phyloP scores from a whole-genome alignment of 495 filamentous ascomycete species.

The Hyaloscypha bicolor region DNA sequence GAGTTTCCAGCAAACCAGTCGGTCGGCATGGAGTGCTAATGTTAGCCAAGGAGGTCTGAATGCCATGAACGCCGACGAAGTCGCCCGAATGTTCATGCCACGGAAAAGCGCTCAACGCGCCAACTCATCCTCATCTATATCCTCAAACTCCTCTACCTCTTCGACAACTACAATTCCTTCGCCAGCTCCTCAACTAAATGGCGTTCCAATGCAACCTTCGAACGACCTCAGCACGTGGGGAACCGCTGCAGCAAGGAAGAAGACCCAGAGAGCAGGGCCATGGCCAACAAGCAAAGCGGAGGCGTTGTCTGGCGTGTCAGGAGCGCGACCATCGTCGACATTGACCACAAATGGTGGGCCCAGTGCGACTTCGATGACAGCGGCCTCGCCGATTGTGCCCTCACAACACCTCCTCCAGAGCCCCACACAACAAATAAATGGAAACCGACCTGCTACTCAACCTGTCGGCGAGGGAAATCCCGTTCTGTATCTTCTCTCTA shows the following conservation, averaged over 20 bases:
- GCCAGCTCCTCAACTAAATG: constrained; percentile 37
- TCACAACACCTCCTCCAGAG: constrained; percentile 66
- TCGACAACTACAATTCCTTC: constrained; percentile 57
- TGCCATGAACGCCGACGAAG: constrained; percentile 84
- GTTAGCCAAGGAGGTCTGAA: constrained; percentile 73
- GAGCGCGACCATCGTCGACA: constrained; percentile 62
- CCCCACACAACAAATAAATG: constrained; percentile 61
- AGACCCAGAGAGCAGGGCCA: constrained; percentile 54
- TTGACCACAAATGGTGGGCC: constrained; percentile 60
- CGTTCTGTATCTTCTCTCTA: constrained; percentile 77
- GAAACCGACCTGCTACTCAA: constrained; percentile 56
- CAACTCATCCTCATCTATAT: constrained; percentile 84
- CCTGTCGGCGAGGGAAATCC: constrained; percentile 60
- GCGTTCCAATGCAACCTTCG: constrained; percentile 43
- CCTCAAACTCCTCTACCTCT: constrained; percentile 59
- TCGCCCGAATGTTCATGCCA: constrained; percentile 83
- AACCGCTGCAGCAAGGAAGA: constrained; percentile 65
- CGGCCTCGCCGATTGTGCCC: constrained; percentile 69
- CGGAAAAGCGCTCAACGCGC: constrained; percentile 82
- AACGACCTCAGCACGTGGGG: constrained; percentile 48
- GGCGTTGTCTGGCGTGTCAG: constrained; percentile 60
- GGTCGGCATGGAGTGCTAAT: constrained; percentile 72
- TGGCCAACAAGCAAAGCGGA: constrained; percentile 76
- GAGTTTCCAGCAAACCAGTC: constrained; percentile 73
- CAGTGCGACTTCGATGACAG: constrained; percentile 66